phyloP scores from a whole-genome alignment of 345 rosid genomes.

The Acer campestre region DNA sequence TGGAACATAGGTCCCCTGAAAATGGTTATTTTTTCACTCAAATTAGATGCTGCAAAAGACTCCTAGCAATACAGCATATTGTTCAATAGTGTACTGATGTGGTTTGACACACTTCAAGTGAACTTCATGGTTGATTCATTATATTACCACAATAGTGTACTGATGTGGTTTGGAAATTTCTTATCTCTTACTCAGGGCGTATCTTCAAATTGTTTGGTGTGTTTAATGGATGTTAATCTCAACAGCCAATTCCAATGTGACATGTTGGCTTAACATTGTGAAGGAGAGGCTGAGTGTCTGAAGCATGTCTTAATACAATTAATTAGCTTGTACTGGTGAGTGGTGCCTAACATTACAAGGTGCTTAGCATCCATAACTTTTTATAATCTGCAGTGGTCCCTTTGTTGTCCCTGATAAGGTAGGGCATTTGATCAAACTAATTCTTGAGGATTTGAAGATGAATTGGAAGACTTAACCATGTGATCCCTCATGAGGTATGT shows the following conservation, averaged over 20 bases:
- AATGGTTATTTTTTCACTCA: not conserved
- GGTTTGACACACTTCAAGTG: not conserved
- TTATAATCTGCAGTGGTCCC: not conserved
- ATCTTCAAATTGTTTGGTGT: not conserved
- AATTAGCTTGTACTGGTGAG: not conserved
- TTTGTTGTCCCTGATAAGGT: not conserved
- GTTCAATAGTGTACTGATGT: not conserved
- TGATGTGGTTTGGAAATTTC: not conserved
- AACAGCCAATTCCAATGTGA: not conserved
- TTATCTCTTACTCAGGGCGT: too few relatives aligned
- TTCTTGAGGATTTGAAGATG: not conserved
- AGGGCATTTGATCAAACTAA: not conserved
- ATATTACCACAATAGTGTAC: not conserved
- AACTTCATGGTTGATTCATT: too few relatives aligned
- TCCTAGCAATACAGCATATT: not conserved
- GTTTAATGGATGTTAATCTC: not conserved
- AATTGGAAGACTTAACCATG: conserved; percentile 34
- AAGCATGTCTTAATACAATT: not conserved
- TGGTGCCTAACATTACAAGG: not conserved
- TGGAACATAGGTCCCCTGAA: not conserved
- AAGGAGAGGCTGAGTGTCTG: not conserved
- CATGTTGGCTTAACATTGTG: not conserved
- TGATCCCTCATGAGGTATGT: conserved; percentile 12
- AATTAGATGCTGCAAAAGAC: not conserved
- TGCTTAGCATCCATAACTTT: not conserved